These are phyloP conservation scores for Picochlorum sp. DNA, from an alignment of 139 green algal species.

Conservation along the genomic window DNA sequence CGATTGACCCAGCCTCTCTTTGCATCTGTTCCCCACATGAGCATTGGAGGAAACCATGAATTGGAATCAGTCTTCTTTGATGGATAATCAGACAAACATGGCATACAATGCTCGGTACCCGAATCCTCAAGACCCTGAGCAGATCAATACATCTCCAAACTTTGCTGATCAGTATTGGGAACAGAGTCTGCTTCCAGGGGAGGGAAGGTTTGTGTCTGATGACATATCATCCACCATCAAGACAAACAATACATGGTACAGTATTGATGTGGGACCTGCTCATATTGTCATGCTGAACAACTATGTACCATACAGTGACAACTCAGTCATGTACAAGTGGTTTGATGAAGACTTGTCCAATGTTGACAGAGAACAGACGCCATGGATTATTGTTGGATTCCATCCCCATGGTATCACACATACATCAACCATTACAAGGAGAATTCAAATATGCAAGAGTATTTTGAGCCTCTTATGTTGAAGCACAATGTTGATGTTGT, in stretches of 20 bases:
- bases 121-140: not conserved
- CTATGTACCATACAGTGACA: constrained; percentile 15
- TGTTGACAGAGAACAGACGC: constrained; percentile 54
- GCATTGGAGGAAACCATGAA: constrained; percentile 7
- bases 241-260: not conserved
- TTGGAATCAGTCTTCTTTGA: not conserved
- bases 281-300: not conserved
- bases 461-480: constrained; percentile 53
- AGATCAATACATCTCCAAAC: not conserved
- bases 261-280: not conserved
- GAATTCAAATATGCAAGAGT: constrained; percentile 13
- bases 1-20: not conserved
- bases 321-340: constrained; percentile 53
- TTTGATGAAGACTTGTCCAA: constrained; percentile 51
- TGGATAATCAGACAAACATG: not conserved
- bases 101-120: not conserved
- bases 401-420: constrained; percentile 57
- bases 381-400: constrained; percentile 63
- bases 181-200: not conserved
- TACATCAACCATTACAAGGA: constrained; percentile 8
- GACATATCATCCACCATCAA: not conserved
- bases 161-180: not conserved
- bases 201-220: not conserved
- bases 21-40: not conserved
- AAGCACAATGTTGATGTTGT: constrained; percentile 58